phyloP scores from a whole-genome alignment of 257 asterid genomes.

The Lantana camara region DNA sequence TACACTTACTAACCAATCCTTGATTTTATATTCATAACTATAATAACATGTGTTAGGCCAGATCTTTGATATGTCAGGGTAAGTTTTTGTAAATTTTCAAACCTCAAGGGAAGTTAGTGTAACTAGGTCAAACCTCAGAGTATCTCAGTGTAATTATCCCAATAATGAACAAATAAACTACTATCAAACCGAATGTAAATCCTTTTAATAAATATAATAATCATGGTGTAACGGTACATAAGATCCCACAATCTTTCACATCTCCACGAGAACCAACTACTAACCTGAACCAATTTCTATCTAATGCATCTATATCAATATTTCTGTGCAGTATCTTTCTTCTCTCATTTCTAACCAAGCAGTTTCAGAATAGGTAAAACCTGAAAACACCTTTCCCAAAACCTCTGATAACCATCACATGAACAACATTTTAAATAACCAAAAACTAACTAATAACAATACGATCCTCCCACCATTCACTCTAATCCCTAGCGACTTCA shows the following conservation, averaged over 20 bases:
- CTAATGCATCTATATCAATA: conserved; percentile 34
- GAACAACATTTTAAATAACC: conserved; percentile 36
- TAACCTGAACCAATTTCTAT: conserved; percentile 26
- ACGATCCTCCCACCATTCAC: conserved; percentile 22
- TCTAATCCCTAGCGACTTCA: conserved; percentile 40
- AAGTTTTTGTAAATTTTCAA: too few species aligned
- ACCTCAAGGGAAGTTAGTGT: too few species aligned
- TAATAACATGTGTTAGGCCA: too few species aligned
- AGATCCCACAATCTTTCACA: conserved; percentile 14
- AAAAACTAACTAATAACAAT: conserved; percentile 36
- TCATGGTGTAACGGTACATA: conserved; percentile 15
- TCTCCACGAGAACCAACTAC: conserved; percentile 18
- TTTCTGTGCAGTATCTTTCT: conserved; percentile 46
- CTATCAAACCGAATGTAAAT: conserved; percentile 17
- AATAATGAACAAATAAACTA: neutral
- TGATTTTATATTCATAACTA: too few species aligned
- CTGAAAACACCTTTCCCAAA: conserved; percentile 37
- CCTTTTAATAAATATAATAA: conserved; percentile 28
- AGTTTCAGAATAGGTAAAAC: conserved; percentile 36
- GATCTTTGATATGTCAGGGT: too few species aligned
- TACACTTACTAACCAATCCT: too few species aligned
- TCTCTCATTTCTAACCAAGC: conserved; percentile 21
- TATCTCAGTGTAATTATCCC: too few species aligned
- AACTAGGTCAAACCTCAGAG: too few species aligned
- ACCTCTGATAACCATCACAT: conserved; percentile 31